Evolutionary conservation across 2,329 filamentous ascomycete genomes (phyloP).

Genomic region (Aschersonia sp.): DNA sequence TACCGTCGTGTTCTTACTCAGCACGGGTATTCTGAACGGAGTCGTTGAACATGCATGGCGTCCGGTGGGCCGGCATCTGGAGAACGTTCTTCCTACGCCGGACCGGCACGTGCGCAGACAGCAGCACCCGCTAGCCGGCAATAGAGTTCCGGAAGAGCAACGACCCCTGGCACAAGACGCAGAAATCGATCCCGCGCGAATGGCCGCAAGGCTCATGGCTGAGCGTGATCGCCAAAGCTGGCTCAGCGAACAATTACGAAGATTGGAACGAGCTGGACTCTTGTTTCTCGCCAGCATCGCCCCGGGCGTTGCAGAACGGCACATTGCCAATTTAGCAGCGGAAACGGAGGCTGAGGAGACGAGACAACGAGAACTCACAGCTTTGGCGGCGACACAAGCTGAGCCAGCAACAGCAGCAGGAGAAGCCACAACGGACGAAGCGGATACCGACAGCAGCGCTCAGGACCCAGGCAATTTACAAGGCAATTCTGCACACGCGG

Average conservation of each 20-base stretch:
- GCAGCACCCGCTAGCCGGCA: slow-evolving; percentile 9
- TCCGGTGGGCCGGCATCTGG: slow-evolving; percentile 42
- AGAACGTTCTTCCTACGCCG: slow-evolving; percentile 39
- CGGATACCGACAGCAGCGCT: not conserved
- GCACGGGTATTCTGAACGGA: slow-evolving; percentile 43
- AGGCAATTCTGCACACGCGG: not conserved
- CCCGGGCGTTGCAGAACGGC: slow-evolving; percentile 49
- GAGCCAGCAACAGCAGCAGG: slow-evolving; percentile 12
- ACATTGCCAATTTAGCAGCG: slow-evolving; percentile 44
- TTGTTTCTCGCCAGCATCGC: slow-evolving; percentile 53
- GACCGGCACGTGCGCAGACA: slow-evolving; percentile 16
- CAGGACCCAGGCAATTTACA: not conserved
- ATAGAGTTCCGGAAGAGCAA: slow-evolving; percentile 10
- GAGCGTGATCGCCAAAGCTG: slow-evolving; percentile 17
- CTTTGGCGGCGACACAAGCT: slow-evolving; percentile 8
- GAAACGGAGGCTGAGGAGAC: slow-evolving; percentile 29
- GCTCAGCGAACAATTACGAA: slow-evolving; percentile 27
- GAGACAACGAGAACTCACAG: slow-evolving; percentile 24
- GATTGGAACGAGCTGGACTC: slow-evolving; percentile 43
- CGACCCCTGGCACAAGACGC: slow-evolving; percentile 12
- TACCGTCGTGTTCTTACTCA: slow-evolving; percentile 40
- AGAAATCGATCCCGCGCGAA: slow-evolving; percentile 30
- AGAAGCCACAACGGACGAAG: slow-evolving; percentile 14
- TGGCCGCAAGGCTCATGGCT: slow-evolving; percentile 39
- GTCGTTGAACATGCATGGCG: slow-evolving; percentile 39